Evolutionary conservation across 1,284 basidiomycete species (phyloP).

Genomic region (Cryptococcus sp.): DNA sequence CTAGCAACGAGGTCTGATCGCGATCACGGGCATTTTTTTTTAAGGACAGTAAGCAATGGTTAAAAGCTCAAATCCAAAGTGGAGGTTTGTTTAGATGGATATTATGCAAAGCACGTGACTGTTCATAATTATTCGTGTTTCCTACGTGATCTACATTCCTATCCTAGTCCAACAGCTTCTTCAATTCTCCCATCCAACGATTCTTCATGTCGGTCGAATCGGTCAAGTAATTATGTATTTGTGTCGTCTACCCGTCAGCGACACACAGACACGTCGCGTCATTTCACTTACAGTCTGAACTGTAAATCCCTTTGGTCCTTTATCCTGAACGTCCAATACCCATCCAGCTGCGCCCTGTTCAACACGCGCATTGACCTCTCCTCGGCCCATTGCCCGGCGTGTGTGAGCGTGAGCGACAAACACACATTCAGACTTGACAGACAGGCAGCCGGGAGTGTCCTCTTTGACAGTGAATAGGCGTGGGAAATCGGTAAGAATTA

Average conservation of each 20-base stretch:
- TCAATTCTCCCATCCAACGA: not conserved
- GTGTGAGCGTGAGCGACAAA: constrained; percentile 24
- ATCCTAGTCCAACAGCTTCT: too few relatives aligned
- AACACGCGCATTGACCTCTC: constrained; percentile 10
- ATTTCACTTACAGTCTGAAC: constrained; percentile 40
- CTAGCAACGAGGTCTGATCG: too few relatives aligned
- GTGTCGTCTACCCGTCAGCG: not conserved
- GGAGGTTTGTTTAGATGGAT: too few relatives aligned
- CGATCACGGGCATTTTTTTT: too few relatives aligned
- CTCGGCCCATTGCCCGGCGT: constrained; percentile 3
- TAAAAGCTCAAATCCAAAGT: too few relatives aligned
- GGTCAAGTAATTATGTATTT: constrained; percentile 23
- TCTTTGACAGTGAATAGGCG: constrained; percentile 54
- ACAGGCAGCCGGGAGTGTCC: constrained; percentile 26
- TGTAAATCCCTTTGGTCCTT: constrained; percentile 37
- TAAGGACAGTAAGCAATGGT: too few relatives aligned
- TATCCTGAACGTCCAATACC: constrained; percentile 36
- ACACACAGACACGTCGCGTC: not conserved
- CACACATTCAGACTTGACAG: constrained; percentile 51
- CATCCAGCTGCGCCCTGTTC: not conserved
- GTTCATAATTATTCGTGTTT: too few relatives aligned
- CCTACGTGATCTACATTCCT: too few relatives aligned
- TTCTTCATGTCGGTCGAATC: constrained; percentile 16
- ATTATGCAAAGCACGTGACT: too few relatives aligned
- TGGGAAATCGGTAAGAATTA: constrained; percentile 54